These are phyloP conservation scores for Aulographum hederae DNA, from an alignment of 2,329 filamentous ascomycete genomes.

Conservation along the genomic window DNA sequence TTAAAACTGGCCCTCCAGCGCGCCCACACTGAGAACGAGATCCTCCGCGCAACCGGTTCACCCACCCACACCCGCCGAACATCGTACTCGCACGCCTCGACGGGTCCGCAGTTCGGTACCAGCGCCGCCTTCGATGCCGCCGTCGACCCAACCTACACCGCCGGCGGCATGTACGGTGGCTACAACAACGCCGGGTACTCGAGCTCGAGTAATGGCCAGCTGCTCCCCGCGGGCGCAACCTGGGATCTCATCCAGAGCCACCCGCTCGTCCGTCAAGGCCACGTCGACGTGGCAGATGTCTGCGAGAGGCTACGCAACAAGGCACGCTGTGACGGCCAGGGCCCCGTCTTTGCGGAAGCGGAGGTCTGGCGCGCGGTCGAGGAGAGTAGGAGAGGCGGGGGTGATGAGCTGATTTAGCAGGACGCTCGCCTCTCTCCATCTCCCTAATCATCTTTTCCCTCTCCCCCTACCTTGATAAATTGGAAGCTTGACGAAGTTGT, in stretches of 20 bases:
- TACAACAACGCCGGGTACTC: neutral
- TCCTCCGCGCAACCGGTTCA: conserved; percentile 60
- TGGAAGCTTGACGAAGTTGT: no score
- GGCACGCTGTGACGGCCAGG: conserved; percentile 67
- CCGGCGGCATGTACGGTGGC: neutral
- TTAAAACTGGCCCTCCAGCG: conserved; percentile 71
- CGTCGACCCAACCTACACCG: conserved; percentile 1
- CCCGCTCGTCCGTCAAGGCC: conserved; percentile 54
- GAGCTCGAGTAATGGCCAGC: neutral
- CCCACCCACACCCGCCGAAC: conserved; percentile 12
- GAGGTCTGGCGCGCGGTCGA: conserved; percentile 59
- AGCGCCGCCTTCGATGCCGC: conserved; percentile 11
- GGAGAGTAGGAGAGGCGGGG: conserved; percentile 56
- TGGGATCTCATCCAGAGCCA: conserved; percentile 84
- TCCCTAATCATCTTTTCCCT: neutral
- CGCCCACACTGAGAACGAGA: conserved; percentile 79
- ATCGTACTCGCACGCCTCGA: neutral
- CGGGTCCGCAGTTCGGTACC: conserved; percentile 3
- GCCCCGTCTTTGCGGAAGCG: conserved; percentile 70
- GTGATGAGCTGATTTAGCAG: conserved; percentile 53
- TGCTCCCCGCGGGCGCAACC: conserved; percentile 59
- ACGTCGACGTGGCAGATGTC: conserved; percentile 67
- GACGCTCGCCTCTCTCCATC: neutral
- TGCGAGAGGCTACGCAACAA: conserved; percentile 58
- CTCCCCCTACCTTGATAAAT: no score